These are phyloP conservation scores for Suillus subalutaceus DNA, from an alignment of 768 basidiomycete species.

Conservation along the genomic window DNA sequence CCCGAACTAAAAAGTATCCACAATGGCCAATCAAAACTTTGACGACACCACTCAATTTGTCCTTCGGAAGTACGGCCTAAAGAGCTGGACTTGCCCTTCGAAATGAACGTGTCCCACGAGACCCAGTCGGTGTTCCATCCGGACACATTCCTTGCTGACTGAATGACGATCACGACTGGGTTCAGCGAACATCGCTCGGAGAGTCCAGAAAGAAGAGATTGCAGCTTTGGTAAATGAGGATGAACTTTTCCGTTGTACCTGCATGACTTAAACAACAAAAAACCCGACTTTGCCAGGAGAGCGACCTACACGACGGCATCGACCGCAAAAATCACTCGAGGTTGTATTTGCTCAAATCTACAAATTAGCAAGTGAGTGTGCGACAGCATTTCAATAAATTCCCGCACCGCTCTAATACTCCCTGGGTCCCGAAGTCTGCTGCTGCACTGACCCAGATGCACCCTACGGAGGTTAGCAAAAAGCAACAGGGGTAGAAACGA, in stretches of 20 bases:
- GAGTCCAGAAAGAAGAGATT: slow-evolving; percentile 58
- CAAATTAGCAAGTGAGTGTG: slow-evolving; percentile 10
- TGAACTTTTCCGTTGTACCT: slow-evolving; percentile 77
- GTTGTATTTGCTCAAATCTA: slow-evolving; percentile 80
- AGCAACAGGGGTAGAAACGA: background rate
- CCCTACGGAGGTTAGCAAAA: slow-evolving; percentile 29
- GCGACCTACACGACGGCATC: slow-evolving; percentile 66
- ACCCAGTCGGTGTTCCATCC: slow-evolving; percentile 44
- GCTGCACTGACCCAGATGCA: slow-evolving; percentile 86
- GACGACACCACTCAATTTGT: slow-evolving; percentile 65
- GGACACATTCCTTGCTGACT: slow-evolving; percentile 39
- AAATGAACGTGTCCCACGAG: slow-evolving; percentile 56
- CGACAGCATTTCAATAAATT: slow-evolving; percentile 9
- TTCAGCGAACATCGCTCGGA: slow-evolving; percentile 35
- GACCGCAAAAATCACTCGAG: slow-evolving; percentile 71
- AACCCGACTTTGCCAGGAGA: background rate
- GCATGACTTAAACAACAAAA: slow-evolving; percentile 10
- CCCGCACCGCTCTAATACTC: slow-evolving; percentile 69
- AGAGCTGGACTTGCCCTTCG: slow-evolving; percentile 45
- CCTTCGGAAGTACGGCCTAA: slow-evolving; percentile 54
- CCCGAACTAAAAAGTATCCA: slow-evolving; percentile 89
- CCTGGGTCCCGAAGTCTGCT: slow-evolving; percentile 80
- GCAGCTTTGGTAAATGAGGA: slow-evolving; percentile 64
- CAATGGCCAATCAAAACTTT: slow-evolving; percentile 74
- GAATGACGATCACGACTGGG: slow-evolving; percentile 61